phyloP scores from a whole-genome alignment of 2,329 filamentous ascomycete genomes.

The Hypoxylon sp. region DNA sequence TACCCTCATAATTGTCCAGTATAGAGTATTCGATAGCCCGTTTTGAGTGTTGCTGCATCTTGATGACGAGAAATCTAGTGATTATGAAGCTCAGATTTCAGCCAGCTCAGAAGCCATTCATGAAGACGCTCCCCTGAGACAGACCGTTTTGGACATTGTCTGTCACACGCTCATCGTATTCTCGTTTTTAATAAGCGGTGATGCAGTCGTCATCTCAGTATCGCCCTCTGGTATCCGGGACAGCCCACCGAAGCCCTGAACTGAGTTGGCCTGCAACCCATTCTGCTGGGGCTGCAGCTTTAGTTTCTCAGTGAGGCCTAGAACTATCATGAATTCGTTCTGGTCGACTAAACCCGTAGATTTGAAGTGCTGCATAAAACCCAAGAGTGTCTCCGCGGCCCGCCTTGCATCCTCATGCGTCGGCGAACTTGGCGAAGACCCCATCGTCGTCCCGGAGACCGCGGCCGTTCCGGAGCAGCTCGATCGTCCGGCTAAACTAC shows the following conservation, averaged over 20 bases:
- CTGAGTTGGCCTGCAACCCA: slow-evolving; percentile 50
- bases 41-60: neutral
- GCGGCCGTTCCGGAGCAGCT: slow-evolving; percentile 54
- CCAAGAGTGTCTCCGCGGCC: slow-evolving; percentile 85
- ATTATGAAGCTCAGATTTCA: slow-evolving; percentile 2
- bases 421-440: slow-evolving; percentile 74
- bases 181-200: slow-evolving; percentile 56
- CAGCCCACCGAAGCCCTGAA: slow-evolving; percentile 63
- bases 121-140: neutral
- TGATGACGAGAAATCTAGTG: slow-evolving; percentile 6
- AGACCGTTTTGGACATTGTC: slow-evolving; percentile 30
- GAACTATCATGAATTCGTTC: slow-evolving; percentile 81
- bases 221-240: slow-evolving; percentile 72
- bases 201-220: slow-evolving; percentile 62
- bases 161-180: slow-evolving; percentile 54
- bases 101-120: slow-evolving; percentile 1
- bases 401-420: slow-evolving; percentile 88
- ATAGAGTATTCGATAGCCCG: slow-evolving; percentile 1
- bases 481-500: slow-evolving; percentile 61
- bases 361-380: slow-evolving; percentile 82
- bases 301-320: slow-evolving; percentile 89
- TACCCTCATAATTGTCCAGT: neutral
- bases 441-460: slow-evolving; percentile 60
- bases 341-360: slow-evolving; percentile 78
- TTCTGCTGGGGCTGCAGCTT: slow-evolving; percentile 71